phyloP scores from a whole-genome alignment of 2,329 filamentous ascomycete species.

The Neofusicoccum sp. region DNA sequence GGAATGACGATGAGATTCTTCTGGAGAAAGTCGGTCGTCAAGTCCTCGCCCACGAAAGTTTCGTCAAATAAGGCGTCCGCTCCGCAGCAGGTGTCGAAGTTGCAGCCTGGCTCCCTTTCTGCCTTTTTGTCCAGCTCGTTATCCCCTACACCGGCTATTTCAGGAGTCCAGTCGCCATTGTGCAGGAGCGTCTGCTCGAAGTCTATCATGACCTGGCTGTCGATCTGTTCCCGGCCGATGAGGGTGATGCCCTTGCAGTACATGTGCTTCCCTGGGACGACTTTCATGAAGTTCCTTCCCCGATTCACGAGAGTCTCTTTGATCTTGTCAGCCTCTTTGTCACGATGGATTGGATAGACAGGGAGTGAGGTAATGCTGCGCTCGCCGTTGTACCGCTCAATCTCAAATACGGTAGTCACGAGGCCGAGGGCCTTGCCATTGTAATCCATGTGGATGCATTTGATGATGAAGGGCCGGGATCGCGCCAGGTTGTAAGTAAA shows the following conservation, averaged over 20 bases:
- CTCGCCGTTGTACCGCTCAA: constrained; percentile 29
- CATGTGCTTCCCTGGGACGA: background rate
- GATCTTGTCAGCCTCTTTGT: background rate
- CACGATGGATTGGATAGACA: constrained; percentile 28
- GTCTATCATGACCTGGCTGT: background rate
- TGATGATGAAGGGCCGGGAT: background rate
- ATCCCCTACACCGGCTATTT: background rate
- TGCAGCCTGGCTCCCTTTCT: background rate
- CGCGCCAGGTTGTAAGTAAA: no score
- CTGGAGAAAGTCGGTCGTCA: background rate
- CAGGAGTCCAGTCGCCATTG: background rate
- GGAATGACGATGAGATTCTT: background rate
- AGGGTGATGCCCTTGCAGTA: background rate
- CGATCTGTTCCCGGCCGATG: background rate
- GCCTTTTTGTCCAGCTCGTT: background rate
- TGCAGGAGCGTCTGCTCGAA: background rate
- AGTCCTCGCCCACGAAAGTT: background rate
- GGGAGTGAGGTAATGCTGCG: constrained; percentile 25
- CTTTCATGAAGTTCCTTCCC: background rate
- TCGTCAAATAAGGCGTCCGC: background rate
- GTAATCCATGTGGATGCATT: constrained; percentile 31
- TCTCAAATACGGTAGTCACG: constrained; percentile 23
- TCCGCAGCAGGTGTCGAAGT: background rate
- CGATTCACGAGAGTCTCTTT: background rate
- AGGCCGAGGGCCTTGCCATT: constrained; percentile 33